These are phyloP conservation scores for Chrysanthemum makinoi DNA, from an alignment of 129 eudicot genomes.

Conservation along the genomic window DNA sequence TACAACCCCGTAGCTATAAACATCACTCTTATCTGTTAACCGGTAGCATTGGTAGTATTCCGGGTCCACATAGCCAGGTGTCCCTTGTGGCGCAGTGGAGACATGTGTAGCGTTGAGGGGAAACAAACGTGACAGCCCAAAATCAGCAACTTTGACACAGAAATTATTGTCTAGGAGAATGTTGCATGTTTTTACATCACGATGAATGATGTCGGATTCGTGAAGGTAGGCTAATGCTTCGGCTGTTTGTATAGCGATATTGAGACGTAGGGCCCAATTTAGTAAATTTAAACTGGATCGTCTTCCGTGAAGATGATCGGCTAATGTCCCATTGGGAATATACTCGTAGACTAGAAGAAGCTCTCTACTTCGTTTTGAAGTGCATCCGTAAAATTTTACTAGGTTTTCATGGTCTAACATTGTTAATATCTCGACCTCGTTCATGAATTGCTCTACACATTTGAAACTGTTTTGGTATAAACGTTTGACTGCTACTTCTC, in stretches of 20 bases:
- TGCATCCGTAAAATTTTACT: constrained; percentile 72
- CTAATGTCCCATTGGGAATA: constrained; percentile 78
- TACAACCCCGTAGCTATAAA: constrained; percentile 87
- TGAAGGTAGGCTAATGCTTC: constrained; percentile 80
- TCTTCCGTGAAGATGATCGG: constrained; percentile 81
- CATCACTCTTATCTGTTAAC: constrained; percentile 84
- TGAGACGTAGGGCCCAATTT: constrained; percentile 58
- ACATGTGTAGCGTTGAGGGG: constrained; percentile 72
- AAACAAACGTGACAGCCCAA: constrained; percentile 50
- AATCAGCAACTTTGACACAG: constrained; percentile 42
- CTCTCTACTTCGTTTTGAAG: constrained; percentile 67
- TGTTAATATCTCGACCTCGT: constrained; percentile 35
- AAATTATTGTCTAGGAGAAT: constrained; percentile 30
- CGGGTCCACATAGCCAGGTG: constrained; percentile 92
- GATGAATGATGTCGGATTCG: constrained; percentile 37
- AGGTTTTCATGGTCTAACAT: constrained; percentile 64
- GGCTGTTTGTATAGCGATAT: constrained; percentile 76
- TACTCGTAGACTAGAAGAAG: constrained; percentile 81
- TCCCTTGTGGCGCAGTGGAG: constrained; percentile 92
- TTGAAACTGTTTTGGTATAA: constrained; percentile 34
- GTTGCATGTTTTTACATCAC: constrained; percentile 43
- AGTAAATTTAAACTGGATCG: constrained; percentile 42
- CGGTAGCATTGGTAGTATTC: constrained; percentile 79
- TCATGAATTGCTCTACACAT: constrained; percentile 38
- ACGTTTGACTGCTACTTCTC: constrained; percentile 41